Percentiles rank a stretch among this genome's conserved stretches.
phyloP scores from a whole-genome alignment of 2,329 filamentous ascomycete genomes.

The Trichoderma sp. region DNA sequence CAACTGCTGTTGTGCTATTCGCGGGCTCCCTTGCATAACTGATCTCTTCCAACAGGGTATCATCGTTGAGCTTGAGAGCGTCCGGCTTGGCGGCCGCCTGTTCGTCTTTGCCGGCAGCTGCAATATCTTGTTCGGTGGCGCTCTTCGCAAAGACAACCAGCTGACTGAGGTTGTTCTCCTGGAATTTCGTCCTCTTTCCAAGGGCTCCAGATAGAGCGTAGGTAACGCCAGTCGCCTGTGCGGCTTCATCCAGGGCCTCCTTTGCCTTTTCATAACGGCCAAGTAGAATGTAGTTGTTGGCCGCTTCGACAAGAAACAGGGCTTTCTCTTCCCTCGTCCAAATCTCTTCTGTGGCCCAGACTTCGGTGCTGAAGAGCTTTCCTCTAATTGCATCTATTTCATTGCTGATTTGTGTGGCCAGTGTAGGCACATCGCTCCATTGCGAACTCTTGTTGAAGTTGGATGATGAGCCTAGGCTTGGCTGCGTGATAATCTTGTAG shows the following conservation, averaged over 20 bases:
- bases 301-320: constrained; percentile 75
- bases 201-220: constrained; percentile 83
- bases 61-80: constrained; percentile 79
- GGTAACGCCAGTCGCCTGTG: constrained; percentile 63
- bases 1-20: constrained; percentile 34
- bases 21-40: constrained; percentile 62
- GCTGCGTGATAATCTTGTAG: constrained; percentile 58
- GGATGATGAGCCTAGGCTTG: constrained; percentile 51
- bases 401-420: constrained; percentile 50
- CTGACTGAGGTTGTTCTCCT: constrained; percentile 78
- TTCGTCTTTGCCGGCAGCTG: constrained; percentile 22
- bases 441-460: constrained; percentile 55
- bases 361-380: constrained; percentile 36
- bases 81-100: constrained; percentile 49
- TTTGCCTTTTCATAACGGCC: constrained; percentile 74
- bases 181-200: constrained; percentile 79
- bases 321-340: constrained; percentile 54
- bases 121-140: constrained; percentile 36
- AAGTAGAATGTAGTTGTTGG: constrained; percentile 79
- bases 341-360: constrained; percentile 35
- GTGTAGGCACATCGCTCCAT: constrained; percentile 56
- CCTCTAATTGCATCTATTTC: constrained; percentile 42
- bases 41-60: constrained; percentile 86
- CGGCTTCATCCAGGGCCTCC: constrained; percentile 66
- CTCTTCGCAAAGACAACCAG: constrained; percentile 88